A percentile compares a stretch with the other conserved stretches of the same genome.
These are phyloP conservation scores for Trichoderma polysporum DNA, from an alignment of 2,329 filamentous ascomycete genomes.

Conservation along the genomic window DNA sequence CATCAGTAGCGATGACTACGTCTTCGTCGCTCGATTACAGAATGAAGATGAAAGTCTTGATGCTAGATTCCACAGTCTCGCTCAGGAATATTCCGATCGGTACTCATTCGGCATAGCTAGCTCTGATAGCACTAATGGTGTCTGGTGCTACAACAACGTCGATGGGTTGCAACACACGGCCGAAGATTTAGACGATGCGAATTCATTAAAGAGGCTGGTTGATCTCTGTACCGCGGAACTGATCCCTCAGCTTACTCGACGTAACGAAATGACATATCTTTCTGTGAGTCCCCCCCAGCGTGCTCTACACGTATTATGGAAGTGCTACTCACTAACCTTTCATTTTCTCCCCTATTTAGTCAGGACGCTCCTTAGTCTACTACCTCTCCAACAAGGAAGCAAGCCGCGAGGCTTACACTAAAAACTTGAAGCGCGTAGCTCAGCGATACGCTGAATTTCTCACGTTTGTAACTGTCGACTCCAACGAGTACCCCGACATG, in stretches of 20 bases:
- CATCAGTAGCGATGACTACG: constrained; percentile 39
- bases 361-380: constrained; percentile 41
- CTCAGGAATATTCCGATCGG: constrained; percentile 39
- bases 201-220: constrained; percentile 40
- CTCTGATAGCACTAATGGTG: neutral
- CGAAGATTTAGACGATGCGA: constrained; percentile 34
- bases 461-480: constrained; percentile 48
- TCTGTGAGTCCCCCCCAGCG: constrained; percentile 38
- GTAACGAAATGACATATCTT: constrained; percentile 45
- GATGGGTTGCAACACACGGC: constrained; percentile 38
- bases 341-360: constrained; percentile 28
- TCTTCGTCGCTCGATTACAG: constrained; percentile 43
- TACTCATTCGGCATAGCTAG: constrained; percentile 41
- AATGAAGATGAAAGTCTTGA: constrained; percentile 31
- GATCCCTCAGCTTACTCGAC: constrained; percentile 46
- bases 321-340: neutral
- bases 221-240: constrained; percentile 39
- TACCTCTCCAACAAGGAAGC: constrained; percentile 29
- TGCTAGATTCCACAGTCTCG: constrained; percentile 35
- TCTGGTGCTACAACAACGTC: constrained; percentile 44
- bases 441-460: constrained; percentile 49
- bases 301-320: neutral
- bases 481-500: constrained; percentile 46
- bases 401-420: constrained; percentile 38
- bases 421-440: constrained; percentile 41